Percentiles rank a stretch among this genome's conserved stretches.
Conservation (phyloP, 2,329 filamentous ascomycete species). For the Fusarium sterilihyphosum region DNA sequence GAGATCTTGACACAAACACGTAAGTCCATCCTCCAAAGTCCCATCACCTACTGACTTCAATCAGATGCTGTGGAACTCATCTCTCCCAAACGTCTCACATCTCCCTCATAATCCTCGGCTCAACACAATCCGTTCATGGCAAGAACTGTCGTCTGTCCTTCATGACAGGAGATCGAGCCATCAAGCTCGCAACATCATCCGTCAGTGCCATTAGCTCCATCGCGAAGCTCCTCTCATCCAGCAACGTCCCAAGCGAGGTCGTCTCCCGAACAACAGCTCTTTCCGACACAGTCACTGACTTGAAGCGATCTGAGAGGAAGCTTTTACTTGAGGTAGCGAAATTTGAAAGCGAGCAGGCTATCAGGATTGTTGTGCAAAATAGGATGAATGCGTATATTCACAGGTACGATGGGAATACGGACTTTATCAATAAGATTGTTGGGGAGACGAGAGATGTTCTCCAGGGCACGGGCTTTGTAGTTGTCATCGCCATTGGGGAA, state of each 20-base stretch:
- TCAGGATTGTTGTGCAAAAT: slow-evolving; percentile 4
- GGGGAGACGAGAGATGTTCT: slow-evolving; percentile 37
- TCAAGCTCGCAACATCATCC: slow-evolving; percentile 35
- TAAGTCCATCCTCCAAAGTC: too few relatives aligned
- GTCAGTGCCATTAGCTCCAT: slow-evolving; percentile 38
- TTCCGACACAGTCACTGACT: slow-evolving; percentile 26
- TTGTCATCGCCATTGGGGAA: slow-evolving; percentile 43
- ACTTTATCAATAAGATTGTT: slow-evolving; percentile 46
- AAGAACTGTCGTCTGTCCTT: slow-evolving; percentile 48
- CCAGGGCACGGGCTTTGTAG: slow-evolving; percentile 17
- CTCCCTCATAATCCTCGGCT: slow-evolving; percentile 42
- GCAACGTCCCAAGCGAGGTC: slow-evolving; percentile 35
- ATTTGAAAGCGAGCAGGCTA: slow-evolving; percentile 42
- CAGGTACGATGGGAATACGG: slow-evolving; percentile 38
- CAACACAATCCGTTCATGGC: slow-evolving; percentile 44
- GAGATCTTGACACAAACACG: slow-evolving; percentile 46
- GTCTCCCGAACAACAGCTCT: slow-evolving; percentile 21
- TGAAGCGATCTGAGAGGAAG: slow-evolving; percentile 42
- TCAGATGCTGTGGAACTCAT: slow-evolving; percentile 47
- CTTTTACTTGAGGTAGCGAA: slow-evolving; percentile 43
- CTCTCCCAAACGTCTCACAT: slow-evolving; percentile 46
- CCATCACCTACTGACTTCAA: neutral
- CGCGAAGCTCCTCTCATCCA: slow-evolving; percentile 42
- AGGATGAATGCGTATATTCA: slow-evolving; percentile 40
- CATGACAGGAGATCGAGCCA: slow-evolving; percentile 43